phyloP scores from a whole-genome alignment of 345 rosid genomes.

The Sonneratia caseolaris region DNA sequence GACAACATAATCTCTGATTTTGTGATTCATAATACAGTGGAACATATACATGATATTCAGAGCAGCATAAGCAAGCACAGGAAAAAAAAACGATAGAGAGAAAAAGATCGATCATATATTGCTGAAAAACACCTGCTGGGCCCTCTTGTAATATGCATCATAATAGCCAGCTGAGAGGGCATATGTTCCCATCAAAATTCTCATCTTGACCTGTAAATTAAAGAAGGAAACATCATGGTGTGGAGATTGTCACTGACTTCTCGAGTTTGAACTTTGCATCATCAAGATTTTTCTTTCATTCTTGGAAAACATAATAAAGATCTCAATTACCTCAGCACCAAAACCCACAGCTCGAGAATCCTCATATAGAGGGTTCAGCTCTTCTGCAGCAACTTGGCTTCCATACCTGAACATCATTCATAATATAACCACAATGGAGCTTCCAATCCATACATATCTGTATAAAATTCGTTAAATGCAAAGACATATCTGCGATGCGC shows the following conservation, averaged over 20 bases:
- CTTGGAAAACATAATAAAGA: background rate
- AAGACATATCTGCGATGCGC: background rate
- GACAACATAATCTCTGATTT: slow-evolving; percentile 18
- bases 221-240: background rate
- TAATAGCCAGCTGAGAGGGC: slow-evolving; percentile 93
- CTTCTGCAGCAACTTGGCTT: slow-evolving; percentile 63
- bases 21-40: slow-evolving; percentile 1
- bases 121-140: slow-evolving; percentile 54
- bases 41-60: background rate
- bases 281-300: background rate
- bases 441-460: background rate
- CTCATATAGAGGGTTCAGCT: slow-evolving; percentile 60
- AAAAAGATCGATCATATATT: background rate
- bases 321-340: slow-evolving; percentile 58
- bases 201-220: slow-evolving; percentile 69
- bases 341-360: slow-evolving; percentile 79
- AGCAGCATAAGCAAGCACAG: background rate
- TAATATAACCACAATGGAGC: background rate
- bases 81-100: background rate
- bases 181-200: slow-evolving; percentile 94
- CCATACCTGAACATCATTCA: slow-evolving; percentile 45
- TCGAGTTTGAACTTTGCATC: background rate
- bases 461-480: background rate
- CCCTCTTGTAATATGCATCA: slow-evolving; percentile 90
- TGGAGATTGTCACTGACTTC: background rate